Evolutionary conservation across 192 early-diverging fungal genomes (phyloP).

Genomic region (Glomus cerebriforme): DNA sequence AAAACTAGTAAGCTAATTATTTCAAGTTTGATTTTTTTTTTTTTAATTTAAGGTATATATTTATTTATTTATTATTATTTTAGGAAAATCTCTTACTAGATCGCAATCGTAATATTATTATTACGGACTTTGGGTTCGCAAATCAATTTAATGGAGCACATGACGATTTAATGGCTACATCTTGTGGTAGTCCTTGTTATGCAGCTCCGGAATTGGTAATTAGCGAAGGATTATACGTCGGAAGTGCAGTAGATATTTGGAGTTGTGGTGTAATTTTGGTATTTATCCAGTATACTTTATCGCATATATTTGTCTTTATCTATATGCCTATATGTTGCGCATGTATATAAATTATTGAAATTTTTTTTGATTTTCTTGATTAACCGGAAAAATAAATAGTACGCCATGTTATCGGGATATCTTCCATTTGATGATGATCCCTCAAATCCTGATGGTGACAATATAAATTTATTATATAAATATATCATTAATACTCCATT

Average conservation of each 20-base stretch:
- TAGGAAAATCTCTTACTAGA: slow-evolving; percentile 96
- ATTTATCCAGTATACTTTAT: slow-evolving; percentile 32
- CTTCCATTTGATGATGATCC: slow-evolving; percentile 92
- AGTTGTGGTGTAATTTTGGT: slow-evolving; percentile 95
- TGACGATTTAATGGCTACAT: slow-evolving; percentile 87
- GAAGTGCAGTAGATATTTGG: slow-evolving; percentile 97
- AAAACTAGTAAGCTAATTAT: slow-evolving; percentile 71
- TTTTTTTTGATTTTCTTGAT: too few species aligned
- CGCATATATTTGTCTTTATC: neutral
- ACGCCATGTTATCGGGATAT: slow-evolving; percentile 89
- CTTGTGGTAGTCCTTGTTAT: slow-evolving; percentile 98
- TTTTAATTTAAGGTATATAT: too few species aligned
- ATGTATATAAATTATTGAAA: neutral
- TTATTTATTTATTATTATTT: neutral
- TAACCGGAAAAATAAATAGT: slow-evolving; percentile 41
- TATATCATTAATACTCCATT: slow-evolving; percentile 80
- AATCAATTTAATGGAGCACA: slow-evolving; percentile 77
- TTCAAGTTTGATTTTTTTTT: neutral
- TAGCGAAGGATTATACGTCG: slow-evolving; percentile 93
- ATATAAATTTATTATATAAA: slow-evolving; percentile 81
- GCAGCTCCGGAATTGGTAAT: slow-evolving; percentile 99
- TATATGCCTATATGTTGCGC: too few species aligned
- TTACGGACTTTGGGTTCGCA: slow-evolving; percentile 99
- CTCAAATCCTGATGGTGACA: slow-evolving; percentile 86
- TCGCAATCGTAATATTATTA: slow-evolving; percentile 87